Conservation (phyloP, 2,329 filamentous ascomycete genomes). For the Xylaria sp. region DNA sequence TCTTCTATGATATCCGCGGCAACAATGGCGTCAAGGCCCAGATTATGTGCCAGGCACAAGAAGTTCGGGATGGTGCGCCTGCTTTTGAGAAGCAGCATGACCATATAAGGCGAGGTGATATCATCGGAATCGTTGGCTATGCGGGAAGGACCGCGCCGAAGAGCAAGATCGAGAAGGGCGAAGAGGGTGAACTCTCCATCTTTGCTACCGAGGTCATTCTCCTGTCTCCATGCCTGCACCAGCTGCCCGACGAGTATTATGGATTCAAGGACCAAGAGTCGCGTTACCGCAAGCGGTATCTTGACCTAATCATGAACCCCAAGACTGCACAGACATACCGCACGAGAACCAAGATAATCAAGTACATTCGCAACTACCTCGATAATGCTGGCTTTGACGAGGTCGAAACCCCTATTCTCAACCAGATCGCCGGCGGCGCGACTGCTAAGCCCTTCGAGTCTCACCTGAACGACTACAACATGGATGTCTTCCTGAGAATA, state of each 20-base stretch:
- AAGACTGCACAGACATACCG: constrained; percentile 80
- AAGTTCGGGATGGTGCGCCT: constrained; percentile 65
- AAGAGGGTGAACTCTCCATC: constrained; percentile 90
- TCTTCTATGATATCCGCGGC: constrained; percentile 83
- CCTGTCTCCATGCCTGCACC: constrained; percentile 87
- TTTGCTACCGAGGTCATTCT: constrained; percentile 86
- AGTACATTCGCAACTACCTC: constrained; percentile 86
- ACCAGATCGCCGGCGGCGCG: constrained; percentile 90
- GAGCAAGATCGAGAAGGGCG: constrained; percentile 76
- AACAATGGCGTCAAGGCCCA: constrained; percentile 71
- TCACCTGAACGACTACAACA: constrained; percentile 93
- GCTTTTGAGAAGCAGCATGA: constrained; percentile 89
- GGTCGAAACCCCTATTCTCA: constrained; percentile 98
- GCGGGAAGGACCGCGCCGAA: constrained; percentile 86
- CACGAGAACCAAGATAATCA: constrained; percentile 84
- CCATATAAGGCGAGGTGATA: constrained; percentile 85
- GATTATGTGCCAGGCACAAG: constrained; percentile 87
- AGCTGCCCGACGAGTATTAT: constrained; percentile 86
- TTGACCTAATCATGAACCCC: constrained; percentile 98
- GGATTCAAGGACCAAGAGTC: constrained; percentile 96
- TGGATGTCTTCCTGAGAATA: constrained; percentile 93
- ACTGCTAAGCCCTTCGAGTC: constrained; percentile 95
- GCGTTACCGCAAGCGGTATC: constrained; percentile 88
- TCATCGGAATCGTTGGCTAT: constrained; percentile 85
- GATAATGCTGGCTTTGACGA: constrained; percentile 87